Base-by-base conservation (phyloP, 1,139 yeast genomes). In the Kurtzmaniella natalensis region DNA sequence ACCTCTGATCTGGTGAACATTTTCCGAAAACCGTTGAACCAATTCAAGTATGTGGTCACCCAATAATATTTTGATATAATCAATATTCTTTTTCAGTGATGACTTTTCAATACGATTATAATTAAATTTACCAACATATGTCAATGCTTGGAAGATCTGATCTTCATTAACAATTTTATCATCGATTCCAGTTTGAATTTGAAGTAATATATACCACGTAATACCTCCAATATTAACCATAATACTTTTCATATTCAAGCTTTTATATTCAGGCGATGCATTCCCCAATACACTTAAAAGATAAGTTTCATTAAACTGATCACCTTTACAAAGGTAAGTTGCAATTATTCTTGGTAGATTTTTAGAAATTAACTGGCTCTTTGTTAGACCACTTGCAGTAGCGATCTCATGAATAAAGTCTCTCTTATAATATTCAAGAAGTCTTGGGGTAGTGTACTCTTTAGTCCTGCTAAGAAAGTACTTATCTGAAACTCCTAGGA, bases 11-110 rank as follows among this genome's bases (percentile, higher is more conserved):
- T 83, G 88, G 47, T 87, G 83, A 20, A 89, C 78, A 20, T 81
- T 78, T 41, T 84, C 88, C 7, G 95, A 81, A 44, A 89, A 84
- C 31, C 76, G 72, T 39, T 64, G 94, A 2, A 87, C 81, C 21
- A 92, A 67, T 38, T 94, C 95, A 28, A 89, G 63, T 3, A 88
- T 78, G 50, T 81, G 74, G 28, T 72, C 75, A 18, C 72, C 72
- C 16, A 81, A 57, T 33, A 62, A 51, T 37, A 52, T 47, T 28
- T 53, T 53, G 15, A 64, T 48, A 30, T 43, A 48, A 28, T 57
- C 51, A 32, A 44, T 38, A 18, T 44, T 31, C 17, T 16, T 34
- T 13, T 40, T 22, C 28, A 31, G 36, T 38, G 26, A 17, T 15
- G 26, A 11, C 34, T 31, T 8, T 44, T 44, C 40, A 48, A 43